Conservation (phyloP, 192 early-diverging fungal genomes). For the Chytriomyces sp. region DNA sequence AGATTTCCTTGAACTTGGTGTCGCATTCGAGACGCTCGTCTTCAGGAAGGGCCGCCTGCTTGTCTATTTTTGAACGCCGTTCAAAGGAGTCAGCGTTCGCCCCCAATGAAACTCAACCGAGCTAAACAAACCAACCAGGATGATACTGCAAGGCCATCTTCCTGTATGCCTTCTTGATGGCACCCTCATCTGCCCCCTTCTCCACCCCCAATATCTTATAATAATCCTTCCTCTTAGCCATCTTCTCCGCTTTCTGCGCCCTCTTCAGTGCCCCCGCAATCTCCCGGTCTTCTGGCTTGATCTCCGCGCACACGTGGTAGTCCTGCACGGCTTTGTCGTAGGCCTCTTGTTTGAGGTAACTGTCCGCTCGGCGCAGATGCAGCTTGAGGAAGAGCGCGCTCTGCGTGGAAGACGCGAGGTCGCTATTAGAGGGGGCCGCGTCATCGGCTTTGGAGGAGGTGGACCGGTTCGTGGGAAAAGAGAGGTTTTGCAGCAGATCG, state of each 20-base stretch:
- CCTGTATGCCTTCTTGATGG: slow-evolving; percentile 61
- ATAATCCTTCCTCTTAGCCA: slow-evolving; percentile 91
- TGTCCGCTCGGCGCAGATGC: slow-evolving; percentile 75
- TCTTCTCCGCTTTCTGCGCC: slow-evolving; percentile 68
- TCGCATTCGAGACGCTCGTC: slow-evolving; percentile 62
- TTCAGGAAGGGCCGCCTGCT: slow-evolving; percentile 70
- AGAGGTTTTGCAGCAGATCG: slow-evolving; percentile 53
- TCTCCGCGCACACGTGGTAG: slow-evolving; percentile 62
- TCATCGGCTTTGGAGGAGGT: slow-evolving; percentile 22
- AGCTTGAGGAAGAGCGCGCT: slow-evolving; percentile 71
- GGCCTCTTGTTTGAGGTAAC: slow-evolving; percentile 68
- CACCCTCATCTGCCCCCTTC: slow-evolving; percentile 74
- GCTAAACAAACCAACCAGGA: slow-evolving; percentile 51
- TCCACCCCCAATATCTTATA: slow-evolving; percentile 87
- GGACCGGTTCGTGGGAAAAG: slow-evolving; percentile 30
- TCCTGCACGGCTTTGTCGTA: slow-evolving; percentile 82
- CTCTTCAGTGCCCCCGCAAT: slow-evolving; percentile 51
- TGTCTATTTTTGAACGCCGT: slow-evolving; percentile 65
- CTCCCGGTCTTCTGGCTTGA: slow-evolving; percentile 63
- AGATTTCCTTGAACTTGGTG: slow-evolving; percentile 80
- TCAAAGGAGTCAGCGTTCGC: not conserved
- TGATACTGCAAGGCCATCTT: slow-evolving; percentile 83
- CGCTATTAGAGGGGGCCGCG: slow-evolving; percentile 11
- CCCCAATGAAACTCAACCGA: not conserved
- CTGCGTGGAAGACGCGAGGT: slow-evolving; percentile 38